These are phyloP conservation scores for Amauroascus verrucosus DNA, from an alignment of 2,329 filamentous ascomycete species.

Conservation along the genomic window DNA sequence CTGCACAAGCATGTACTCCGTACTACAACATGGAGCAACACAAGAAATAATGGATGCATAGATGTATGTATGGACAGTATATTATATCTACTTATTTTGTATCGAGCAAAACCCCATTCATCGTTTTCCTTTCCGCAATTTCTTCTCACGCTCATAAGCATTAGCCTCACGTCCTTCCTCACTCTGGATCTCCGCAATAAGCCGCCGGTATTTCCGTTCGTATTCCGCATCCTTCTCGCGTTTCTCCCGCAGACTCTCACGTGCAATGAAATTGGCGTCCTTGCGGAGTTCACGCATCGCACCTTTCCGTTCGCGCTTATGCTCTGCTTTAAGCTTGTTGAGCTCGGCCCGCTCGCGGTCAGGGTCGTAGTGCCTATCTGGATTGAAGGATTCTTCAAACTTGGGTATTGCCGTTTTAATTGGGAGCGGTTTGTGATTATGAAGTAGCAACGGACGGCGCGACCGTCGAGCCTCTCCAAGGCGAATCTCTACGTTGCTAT, in stretches of 20 bases:
- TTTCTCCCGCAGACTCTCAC: slow-evolving; percentile 84
- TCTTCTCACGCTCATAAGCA: slow-evolving; percentile 78
- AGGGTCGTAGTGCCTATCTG: slow-evolving; percentile 92
- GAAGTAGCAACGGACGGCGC: slow-evolving; percentile 72
- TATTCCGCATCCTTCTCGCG: slow-evolving; percentile 87
- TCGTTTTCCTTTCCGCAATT: slow-evolving; percentile 57
- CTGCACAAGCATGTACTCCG: too few relatives aligned
- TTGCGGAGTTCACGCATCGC: slow-evolving; percentile 89
- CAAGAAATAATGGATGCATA: too few relatives aligned
- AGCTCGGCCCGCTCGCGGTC: slow-evolving; percentile 80
- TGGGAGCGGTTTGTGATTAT: slow-evolving; percentile 77
- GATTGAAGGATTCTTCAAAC: slow-evolving; percentile 92
- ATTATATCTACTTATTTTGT: background rate
- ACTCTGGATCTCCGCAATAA: slow-evolving; percentile 90
- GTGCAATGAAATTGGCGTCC: slow-evolving; percentile 85
- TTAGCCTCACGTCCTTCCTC: slow-evolving; percentile 83
- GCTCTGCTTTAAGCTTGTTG: slow-evolving; percentile 75
- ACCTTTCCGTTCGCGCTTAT: slow-evolving; percentile 91
- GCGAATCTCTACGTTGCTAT: slow-evolving; percentile 31
- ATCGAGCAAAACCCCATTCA: slow-evolving; percentile 15
- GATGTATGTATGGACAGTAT: background rate
- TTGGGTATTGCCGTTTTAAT: slow-evolving; percentile 85
- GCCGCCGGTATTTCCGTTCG: slow-evolving; percentile 87
- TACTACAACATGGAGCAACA: too few relatives aligned
- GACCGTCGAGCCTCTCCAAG: slow-evolving; percentile 52